phyloP scores from a whole-genome alignment of 2,329 filamentous ascomycete species.

The Alternaria panax region DNA sequence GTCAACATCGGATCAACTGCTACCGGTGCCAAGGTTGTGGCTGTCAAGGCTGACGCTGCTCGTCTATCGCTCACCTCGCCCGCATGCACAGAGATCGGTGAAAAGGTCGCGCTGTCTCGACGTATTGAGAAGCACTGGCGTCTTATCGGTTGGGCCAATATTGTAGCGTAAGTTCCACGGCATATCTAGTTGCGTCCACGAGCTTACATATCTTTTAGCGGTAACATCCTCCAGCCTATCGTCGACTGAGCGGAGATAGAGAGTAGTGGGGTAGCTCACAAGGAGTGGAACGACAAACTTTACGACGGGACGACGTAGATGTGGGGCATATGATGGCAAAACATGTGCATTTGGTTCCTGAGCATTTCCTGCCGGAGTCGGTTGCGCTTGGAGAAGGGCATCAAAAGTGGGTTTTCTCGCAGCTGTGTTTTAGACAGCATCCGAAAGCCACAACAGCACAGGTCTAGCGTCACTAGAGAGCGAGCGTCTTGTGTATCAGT shows the following conservation, averaged over 20 bases:
- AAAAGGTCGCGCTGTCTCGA: constrained; percentile 95
- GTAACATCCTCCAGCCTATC: constrained; percentile 49
- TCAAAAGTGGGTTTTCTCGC: constrained; percentile 26
- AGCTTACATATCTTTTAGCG: constrained; percentile 39
- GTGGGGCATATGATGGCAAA: constrained; percentile 25
- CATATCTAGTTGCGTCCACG: neutral
- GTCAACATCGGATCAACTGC: constrained; percentile 99
- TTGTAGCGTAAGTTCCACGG: constrained; percentile 49
- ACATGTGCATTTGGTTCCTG: constrained; percentile 38
- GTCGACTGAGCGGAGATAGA: constrained; percentile 30
- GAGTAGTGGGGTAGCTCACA: constrained; percentile 7
- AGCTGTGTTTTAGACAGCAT: constrained; percentile 26
- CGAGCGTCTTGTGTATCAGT: constrained; percentile 23
- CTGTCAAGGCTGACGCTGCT: constrained; percentile 96
- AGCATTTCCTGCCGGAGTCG: constrained; percentile 44
- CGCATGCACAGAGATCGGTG: constrained; percentile 94
- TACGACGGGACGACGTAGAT: constrained; percentile 25
- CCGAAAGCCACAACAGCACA: constrained; percentile 21
- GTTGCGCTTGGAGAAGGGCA: constrained; percentile 37
- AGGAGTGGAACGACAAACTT: constrained; percentile 18
- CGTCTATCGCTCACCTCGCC: constrained; percentile 92
- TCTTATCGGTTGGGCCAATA: constrained; percentile 54
- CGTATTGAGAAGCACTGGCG: constrained; percentile 99
- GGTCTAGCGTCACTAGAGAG: constrained; percentile 22
- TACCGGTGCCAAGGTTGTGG: constrained; percentile 95